Evolutionary conservation across 805 yeast species (phyloP).

Genomic region (Spathaspora boniae): DNA sequence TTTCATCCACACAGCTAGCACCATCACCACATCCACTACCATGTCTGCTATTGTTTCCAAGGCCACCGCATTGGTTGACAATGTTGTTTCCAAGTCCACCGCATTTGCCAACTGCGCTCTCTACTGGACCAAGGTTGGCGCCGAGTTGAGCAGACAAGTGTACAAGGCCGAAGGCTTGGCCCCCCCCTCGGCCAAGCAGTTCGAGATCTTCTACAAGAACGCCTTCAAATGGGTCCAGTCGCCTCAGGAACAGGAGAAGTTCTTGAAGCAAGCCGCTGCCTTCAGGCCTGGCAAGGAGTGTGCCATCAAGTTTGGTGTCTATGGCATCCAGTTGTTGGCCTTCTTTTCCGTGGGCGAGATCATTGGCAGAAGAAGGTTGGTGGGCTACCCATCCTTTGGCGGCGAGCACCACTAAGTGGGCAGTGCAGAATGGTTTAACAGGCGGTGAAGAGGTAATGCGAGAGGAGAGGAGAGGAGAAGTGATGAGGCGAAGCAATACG

Average conservation of each 20-base stretch:
- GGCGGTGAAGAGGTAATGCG: background rate
- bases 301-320: constrained; percentile 65
- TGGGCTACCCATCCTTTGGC: constrained; percentile 76
- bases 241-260: constrained; percentile 56
- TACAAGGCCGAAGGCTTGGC: constrained; percentile 90
- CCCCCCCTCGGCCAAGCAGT: constrained; percentile 78
- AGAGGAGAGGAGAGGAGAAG: constrained; percentile 1
- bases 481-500: background rate
- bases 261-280: constrained; percentile 43
- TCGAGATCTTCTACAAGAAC: constrained; percentile 67
- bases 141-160: constrained; percentile 68
- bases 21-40: background rate
- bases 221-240: constrained; percentile 35
- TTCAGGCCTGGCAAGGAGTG: constrained; percentile 51
- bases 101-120: constrained; percentile 51
- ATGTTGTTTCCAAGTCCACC: constrained; percentile 33
- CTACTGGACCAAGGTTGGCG: constrained; percentile 76
- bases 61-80: constrained; percentile 37
- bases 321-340: constrained; percentile 81
- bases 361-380: constrained; percentile 89
- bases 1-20: constrained; percentile 5
- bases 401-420: constrained; percentile 45
- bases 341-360: constrained; percentile 93
- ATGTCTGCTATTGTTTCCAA: constrained; percentile 44
- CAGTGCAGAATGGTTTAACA: too few species aligned